These are phyloP conservation scores for Tylopilus rubrobrunneus DNA, from an alignment of 768 basidiomycete genomes.

Conservation along the genomic window DNA sequence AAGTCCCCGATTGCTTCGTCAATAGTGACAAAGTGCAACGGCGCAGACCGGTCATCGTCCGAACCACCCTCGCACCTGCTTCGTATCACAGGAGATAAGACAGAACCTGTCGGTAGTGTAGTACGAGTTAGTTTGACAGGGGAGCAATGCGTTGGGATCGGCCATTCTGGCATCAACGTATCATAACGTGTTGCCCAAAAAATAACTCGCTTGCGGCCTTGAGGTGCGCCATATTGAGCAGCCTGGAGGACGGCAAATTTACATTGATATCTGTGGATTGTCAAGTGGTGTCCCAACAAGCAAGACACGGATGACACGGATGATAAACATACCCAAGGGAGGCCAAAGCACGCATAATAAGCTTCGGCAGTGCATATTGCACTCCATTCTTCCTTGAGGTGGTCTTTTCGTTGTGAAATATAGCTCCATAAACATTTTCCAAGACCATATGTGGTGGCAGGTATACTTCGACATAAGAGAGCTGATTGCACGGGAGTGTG, in stretches of 20 bases:
- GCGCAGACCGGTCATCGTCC: slow-evolving; percentile 47
- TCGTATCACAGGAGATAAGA: slow-evolving; percentile 42
- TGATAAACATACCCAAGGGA: slow-evolving; percentile 56
- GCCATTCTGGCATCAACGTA: slow-evolving; percentile 55
- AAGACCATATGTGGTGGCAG: slow-evolving; percentile 60
- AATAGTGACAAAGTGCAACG: slow-evolving; percentile 54
- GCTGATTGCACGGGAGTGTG: slow-evolving; percentile 64
- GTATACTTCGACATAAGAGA: slow-evolving; percentile 65
- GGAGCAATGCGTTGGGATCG: slow-evolving; percentile 58
- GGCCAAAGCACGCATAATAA: slow-evolving; percentile 55
- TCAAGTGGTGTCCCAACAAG: background rate
- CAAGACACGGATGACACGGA: background rate
- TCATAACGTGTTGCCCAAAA: slow-evolving; percentile 64
- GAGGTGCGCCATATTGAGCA: slow-evolving; percentile 69
- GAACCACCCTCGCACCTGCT: slow-evolving; percentile 31
- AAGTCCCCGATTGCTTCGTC: slow-evolving; percentile 67
- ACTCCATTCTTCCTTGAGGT: slow-evolving; percentile 36
- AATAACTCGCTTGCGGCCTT: slow-evolving; percentile 62
- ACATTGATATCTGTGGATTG: slow-evolving; percentile 51
- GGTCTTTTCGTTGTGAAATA: slow-evolving; percentile 48
- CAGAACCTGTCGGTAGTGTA: slow-evolving; percentile 43
- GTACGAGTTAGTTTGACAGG: slow-evolving; percentile 30
- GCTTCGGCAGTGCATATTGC: slow-evolving; percentile 59
- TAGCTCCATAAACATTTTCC: slow-evolving; percentile 68
- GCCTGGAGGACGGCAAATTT: slow-evolving; percentile 64